Evolutionary conservation across 2,329 filamentous ascomycete species (phyloP).

Genomic region (Mycocentrospora acerina): DNA sequence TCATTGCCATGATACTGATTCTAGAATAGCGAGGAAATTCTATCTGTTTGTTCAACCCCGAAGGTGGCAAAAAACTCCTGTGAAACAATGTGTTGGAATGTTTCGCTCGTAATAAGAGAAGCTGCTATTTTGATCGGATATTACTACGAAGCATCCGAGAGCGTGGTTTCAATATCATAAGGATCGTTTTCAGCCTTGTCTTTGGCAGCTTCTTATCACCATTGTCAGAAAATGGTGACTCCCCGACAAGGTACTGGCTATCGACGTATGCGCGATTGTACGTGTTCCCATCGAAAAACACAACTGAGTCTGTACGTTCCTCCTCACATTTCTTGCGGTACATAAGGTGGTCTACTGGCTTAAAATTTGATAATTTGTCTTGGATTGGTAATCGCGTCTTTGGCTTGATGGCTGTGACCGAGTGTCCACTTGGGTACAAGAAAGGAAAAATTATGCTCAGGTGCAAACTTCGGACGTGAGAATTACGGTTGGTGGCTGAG

Average conservation of each 20-base stretch:
- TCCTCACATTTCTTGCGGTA: slow-evolving; percentile 23
- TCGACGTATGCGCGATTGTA: slow-evolving; percentile 12
- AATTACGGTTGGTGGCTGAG: slow-evolving; percentile 30
- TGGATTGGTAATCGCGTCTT: slow-evolving; percentile 17
- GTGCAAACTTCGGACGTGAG: slow-evolving; percentile 26
- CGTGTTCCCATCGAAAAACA: slow-evolving; percentile 3
- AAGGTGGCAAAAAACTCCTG: too few species aligned
- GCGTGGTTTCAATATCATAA: too few species aligned
- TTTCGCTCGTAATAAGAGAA: too few species aligned
- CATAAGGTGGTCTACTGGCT: slow-evolving; percentile 20
- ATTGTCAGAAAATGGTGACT: slow-evolving; percentile 15
- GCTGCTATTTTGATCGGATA: too few species aligned
- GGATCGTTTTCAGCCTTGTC: slow-evolving; percentile 10
- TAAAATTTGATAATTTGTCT: slow-evolving; percentile 21
- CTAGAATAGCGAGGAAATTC: too few species aligned
- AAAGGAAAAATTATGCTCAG: slow-evolving; percentile 18
- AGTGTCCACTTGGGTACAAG: background rate
- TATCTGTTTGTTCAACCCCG: too few species aligned
- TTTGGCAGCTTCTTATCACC: slow-evolving; percentile 5
- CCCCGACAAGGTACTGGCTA: slow-evolving; percentile 1
- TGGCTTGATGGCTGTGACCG: slow-evolving; percentile 7
- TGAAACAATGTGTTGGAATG: too few species aligned
- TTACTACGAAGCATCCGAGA: too few species aligned
- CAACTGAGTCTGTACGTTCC: slow-evolving; percentile 14
- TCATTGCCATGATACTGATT: too few species aligned